Evolutionary conservation across 768 basidiomycete species (phyloP), one percentile per base, ranked within the genome.

Genomic region (Amanita rimosa): DNA sequence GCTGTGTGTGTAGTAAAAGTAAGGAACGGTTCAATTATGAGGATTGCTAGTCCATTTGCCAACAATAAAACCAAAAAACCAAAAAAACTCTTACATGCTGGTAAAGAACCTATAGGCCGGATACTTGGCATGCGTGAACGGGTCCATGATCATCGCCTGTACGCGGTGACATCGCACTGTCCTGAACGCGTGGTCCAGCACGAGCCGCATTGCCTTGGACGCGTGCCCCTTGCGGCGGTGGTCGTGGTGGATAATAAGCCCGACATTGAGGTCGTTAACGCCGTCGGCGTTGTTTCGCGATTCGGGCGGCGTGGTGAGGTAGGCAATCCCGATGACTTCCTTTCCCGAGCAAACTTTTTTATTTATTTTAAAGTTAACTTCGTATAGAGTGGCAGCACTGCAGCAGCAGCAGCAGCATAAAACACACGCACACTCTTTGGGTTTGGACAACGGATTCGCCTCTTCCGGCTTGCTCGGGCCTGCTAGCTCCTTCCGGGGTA

Each of bases 111-210:
- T 41, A n/a, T 44, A 46, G 4, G 43, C 29, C 6, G 43, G 43
- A 21, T 51, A 44, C 39, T 49, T 49, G 13, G 21, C 22, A 3
- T 34, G 13, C 11, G 29, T 42, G 9, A 49, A 49, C 8, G 48
- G 48, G 34, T 75, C 69, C 10, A 78, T 62, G n/a, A 85, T 57
- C 5, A 73, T 68, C 0, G 72, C 73, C 56, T 78, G 75, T 3
- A 81, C 64, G 42, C 79, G 73, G 54, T 79, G 78, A 50, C 70
- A 74, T 4, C 64, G 46, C 2, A 62, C 55, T 9, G 66, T 62
- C 0, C 65, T 58, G 58, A 83, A 82, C 2, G 75, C 79, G 49
- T 67, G 65, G 9, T 67, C 56, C 6, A 81, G 56, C 1, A 72
- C 69, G 27, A 70, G 60, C 6, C 66, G 58, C 26, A 82, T 57